Evolutionary conservation across 305 asterid genomes (phyloP), one percentile per base, ranked within the genome.

Genomic region (Solanum hybrid): DNA sequence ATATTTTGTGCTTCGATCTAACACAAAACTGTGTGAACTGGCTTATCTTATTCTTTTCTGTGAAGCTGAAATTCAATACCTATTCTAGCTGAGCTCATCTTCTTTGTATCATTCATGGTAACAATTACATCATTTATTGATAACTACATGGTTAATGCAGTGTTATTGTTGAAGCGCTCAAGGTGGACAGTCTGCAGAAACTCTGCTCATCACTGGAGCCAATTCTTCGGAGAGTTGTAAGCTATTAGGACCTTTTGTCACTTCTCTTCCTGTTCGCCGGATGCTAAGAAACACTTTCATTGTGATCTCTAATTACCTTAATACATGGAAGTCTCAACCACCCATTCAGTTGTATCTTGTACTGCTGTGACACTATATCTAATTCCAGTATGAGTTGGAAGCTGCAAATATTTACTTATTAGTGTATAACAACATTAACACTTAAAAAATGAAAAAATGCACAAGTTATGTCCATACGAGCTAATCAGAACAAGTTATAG

Each of bases 131-230:
- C 60, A 86, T 84, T 90, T 69, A 88, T 86, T 78, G 79, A 40
- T 15, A 75, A 85, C 51, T 89, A 82, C 85, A 31, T 88, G 91
- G 89, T 90, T 90, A 87, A 89, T 94, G 96, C 95, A 95, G 98
- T 88, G 98, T 95, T 87, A 94, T 95, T 86, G 94, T 94, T 77
- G 98, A 95, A 91, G 98, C 98, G 73, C 94, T 95, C 66, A 95
- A 95, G 92, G 92, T 94, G 91, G 98, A 95, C 94, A 94, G 97
- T 90, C 94, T 95, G 88, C 98, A 95, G 91, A 94, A 94, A 91
- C 95, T 95, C 71, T 95, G 97, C 92, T 95, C 98, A 64, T 94
- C 98, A 1, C 89, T 95, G 94, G 98, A 95, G 89, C 98, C 98
- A 31, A 91, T 94, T 94, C 97, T 95, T 85, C 95, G 98, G 76